Evolutionary conservation across 2,329 filamentous ascomycete genomes (phyloP), one percentile per base, ranked within the genome.

Genomic region (Alternaria brassicicola): DNA sequence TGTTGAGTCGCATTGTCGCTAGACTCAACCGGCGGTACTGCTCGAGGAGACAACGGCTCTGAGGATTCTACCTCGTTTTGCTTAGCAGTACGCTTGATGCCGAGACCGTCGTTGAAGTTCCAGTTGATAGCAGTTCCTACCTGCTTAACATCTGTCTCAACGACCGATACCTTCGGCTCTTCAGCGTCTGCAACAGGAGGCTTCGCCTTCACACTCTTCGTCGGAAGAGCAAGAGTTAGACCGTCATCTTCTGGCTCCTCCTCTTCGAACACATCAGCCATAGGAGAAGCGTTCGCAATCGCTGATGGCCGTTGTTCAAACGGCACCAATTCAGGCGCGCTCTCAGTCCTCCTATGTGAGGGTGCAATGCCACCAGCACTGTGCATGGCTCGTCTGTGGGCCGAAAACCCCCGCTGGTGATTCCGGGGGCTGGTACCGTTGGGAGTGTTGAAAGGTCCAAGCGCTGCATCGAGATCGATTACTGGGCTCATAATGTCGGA

Each of bases 401-500:
- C 72, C 3, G 66, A 70, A 52, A 77, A 77, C 12, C 76, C 75
- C 31, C 75, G 73, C 52, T 75, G 70, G 10, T 69, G 69, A 1
- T 83, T 83, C 57, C 82, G 82, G 64, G 90, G 87, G 7, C 87
- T 88, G 2, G 87, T 86, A 61, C 88, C 90, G 57, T 88, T 80
- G 25, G 91, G 90, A 0, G 93, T 96, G 69, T 96, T 95, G 77
- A 97, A 96, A 0, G 94, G 93, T 2, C 93, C 93, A 1, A 98
- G 84, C 25, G 94, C 95, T 17, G 93, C 94, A 78, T 99, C 95
- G 39, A 99, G 81, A 76, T 99, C 95, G 63, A 99, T 96, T 76
- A 97, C 89, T 7, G 91, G 89, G 70, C 88, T 91, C 51, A 89
- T 84, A 3, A 85, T 76, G 58, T 96, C 91, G n/a, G 76, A 74